These are phyloP conservation scores for Daldinia sp. DNA, from an alignment of 2,329 filamentous ascomycete genomes.

Conservation along the genomic window DNA sequence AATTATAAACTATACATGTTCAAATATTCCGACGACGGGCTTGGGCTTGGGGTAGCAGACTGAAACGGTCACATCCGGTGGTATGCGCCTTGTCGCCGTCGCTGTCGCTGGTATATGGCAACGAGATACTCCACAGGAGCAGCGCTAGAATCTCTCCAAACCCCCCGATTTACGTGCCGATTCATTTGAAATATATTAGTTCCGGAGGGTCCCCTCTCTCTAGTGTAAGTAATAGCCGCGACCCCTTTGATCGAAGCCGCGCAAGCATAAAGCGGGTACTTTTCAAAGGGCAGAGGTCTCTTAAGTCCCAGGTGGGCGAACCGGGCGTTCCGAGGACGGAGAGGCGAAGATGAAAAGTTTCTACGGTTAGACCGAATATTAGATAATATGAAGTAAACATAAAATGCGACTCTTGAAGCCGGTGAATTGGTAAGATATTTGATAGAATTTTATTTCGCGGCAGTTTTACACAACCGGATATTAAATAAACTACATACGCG, in stretches of 20 bases:
- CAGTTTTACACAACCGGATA: background rate
- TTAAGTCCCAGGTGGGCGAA: background rate
- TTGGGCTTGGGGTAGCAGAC: background rate
- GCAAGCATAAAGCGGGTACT: slow-evolving; percentile 11
- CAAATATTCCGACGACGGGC: background rate
- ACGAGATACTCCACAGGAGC: background rate
- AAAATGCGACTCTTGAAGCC: background rate
- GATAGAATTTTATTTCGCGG: background rate
- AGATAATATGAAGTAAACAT: background rate
- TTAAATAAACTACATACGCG: too few species aligned
- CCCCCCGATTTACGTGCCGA: background rate
- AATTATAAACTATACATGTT: background rate
- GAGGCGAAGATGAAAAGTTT: slow-evolving; percentile 1
- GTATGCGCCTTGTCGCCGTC: background rate
- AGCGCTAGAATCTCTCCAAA: background rate
- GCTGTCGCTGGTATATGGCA: background rate
- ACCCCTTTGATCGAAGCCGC: background rate
- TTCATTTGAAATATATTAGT: background rate
- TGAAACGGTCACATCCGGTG: background rate
- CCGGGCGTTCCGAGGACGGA: slow-evolving; percentile 22
- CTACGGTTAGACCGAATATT: background rate
- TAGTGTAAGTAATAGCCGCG: background rate
- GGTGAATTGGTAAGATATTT: background rate
- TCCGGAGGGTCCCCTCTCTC: background rate
- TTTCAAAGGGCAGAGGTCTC: background rate